phyloP scores from a whole-genome alignment of 2,329 filamentous ascomycete species.

The Biscogniauxia marginata region DNA sequence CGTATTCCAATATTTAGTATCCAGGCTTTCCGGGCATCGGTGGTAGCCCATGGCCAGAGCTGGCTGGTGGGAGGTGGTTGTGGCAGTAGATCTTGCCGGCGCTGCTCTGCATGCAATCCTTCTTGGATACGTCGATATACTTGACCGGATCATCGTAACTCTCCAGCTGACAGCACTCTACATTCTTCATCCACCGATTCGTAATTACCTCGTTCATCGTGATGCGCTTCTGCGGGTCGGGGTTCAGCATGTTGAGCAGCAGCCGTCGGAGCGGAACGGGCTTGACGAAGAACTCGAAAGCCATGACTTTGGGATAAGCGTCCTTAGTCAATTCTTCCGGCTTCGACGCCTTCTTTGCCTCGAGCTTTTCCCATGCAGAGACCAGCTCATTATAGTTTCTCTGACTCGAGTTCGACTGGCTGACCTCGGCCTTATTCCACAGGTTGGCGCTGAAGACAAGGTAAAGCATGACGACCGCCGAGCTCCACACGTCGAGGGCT shows the following conservation, averaged over 20 bases:
- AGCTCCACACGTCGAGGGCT: constrained; percentile 81
- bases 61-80: constrained; percentile 53
- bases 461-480: constrained; percentile 78
- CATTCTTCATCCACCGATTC: constrained; percentile 69
- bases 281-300: constrained; percentile 64
- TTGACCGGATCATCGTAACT: constrained; percentile 61
- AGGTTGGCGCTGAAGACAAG: constrained; percentile 70
- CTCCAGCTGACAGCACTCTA: constrained; percentile 78
- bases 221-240: constrained; percentile 68
- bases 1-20: constrained; percentile 38
- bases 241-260: constrained; percentile 79
- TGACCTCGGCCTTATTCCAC: constrained; percentile 66
- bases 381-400: constrained; percentile 65
- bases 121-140: constrained; percentile 62
- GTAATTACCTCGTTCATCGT: constrained; percentile 67
- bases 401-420: constrained; percentile 34
- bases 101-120: constrained; percentile 42
- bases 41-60: constrained; percentile 45
- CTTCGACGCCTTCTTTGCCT: constrained; percentile 47
- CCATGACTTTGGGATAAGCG: constrained; percentile 63
- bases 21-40: constrained; percentile 57
- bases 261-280: constrained; percentile 68
- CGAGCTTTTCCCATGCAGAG: constrained; percentile 67
- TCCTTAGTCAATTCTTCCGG: constrained; percentile 48
- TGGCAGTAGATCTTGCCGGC: constrained; percentile 57